These are phyloP conservation scores for Xylaria sp. DNA, from an alignment of 2,329 filamentous ascomycete species.

Conservation along the genomic window DNA sequence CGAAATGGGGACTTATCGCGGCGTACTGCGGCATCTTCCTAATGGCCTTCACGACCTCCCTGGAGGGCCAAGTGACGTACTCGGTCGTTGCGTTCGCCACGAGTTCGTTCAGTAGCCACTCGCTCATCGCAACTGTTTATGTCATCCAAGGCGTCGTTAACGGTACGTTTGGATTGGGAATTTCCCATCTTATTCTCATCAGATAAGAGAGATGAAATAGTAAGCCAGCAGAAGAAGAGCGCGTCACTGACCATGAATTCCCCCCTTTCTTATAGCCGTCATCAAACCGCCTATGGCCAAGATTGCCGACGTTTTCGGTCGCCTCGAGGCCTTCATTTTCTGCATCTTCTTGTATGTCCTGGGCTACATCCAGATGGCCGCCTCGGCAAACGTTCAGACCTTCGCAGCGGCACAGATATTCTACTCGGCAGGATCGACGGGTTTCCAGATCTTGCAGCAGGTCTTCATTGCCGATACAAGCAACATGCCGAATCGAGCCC, in stretches of 20 bases:
- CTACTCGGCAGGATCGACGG: slow-evolving; percentile 69
- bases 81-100: slow-evolving; percentile 65
- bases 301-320: slow-evolving; percentile 70
- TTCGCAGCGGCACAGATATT: slow-evolving; percentile 68
- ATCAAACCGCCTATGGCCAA: slow-evolving; percentile 72
- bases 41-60: slow-evolving; percentile 73
- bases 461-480: slow-evolving; percentile 74
- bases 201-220: neutral
- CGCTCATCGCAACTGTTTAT: slow-evolving; percentile 38
- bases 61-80: slow-evolving; percentile 72
- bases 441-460: slow-evolving; percentile 70
- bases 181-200: neutral
- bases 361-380: slow-evolving; percentile 68
- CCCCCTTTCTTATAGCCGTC: slow-evolving; percentile 54
- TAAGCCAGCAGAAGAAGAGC: neutral
- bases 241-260: neutral
- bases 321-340: slow-evolving; percentile 67
- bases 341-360: slow-evolving; percentile 65
- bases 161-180: slow-evolving; percentile 25
- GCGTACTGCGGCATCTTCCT: slow-evolving; percentile 58
- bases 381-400: slow-evolving; percentile 64
- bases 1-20: slow-evolving; percentile 47
- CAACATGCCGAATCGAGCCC: slow-evolving; percentile 67
- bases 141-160: slow-evolving; percentile 38
- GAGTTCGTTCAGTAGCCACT: slow-evolving; percentile 39